phyloP scores from a whole-genome alignment of 805 yeast species.

The Candida boidinii region DNA sequence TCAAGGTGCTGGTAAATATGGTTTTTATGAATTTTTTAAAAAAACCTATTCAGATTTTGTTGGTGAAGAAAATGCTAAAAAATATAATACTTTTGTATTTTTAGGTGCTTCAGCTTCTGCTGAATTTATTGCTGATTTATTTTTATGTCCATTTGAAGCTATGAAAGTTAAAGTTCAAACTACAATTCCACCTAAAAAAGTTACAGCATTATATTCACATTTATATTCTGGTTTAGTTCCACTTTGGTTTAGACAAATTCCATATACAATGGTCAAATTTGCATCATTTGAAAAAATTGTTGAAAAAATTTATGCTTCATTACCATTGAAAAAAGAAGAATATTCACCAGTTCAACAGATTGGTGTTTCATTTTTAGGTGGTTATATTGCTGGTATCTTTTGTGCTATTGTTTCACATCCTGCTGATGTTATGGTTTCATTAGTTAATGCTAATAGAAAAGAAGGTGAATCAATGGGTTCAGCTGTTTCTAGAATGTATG shows the following conservation, averaged over 20 bases:
- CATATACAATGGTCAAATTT: slow-evolving; percentile 97
- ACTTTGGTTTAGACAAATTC: slow-evolving; percentile 93
- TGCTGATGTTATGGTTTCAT: slow-evolving; percentile 97
- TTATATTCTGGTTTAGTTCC: slow-evolving; percentile 88
- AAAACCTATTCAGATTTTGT: slow-evolving; percentile 59
- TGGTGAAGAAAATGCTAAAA: slow-evolving; percentile 53
- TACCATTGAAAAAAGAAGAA: slow-evolving; percentile 67
- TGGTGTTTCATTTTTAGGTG: slow-evolving; percentile 91
- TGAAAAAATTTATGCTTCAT: slow-evolving; percentile 59
- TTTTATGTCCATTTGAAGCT: slow-evolving; percentile 91
- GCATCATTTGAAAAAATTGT: slow-evolving; percentile 92
- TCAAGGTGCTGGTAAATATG: slow-evolving; percentile 97
- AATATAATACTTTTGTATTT: slow-evolving; percentile 66
- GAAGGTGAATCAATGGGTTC: slow-evolving; percentile 57
- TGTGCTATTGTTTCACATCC: slow-evolving; percentile 97
- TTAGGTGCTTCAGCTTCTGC: slow-evolving; percentile 88
- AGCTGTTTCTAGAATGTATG: slow-evolving; percentile 69
- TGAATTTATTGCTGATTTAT: slow-evolving; percentile 85
- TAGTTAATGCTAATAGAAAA: slow-evolving; percentile 67
- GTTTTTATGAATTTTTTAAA: slow-evolving; percentile 89
- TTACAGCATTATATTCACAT: slow-evolving; percentile 50
- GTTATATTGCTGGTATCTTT: slow-evolving; percentile 94
- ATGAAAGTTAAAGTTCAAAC: slow-evolving; percentile 93
- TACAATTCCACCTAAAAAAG: slow-evolving; percentile 74
- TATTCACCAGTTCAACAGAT: slow-evolving; percentile 76